Percentiles rank a stretch among this genome's conserved stretches.
These are phyloP conservation scores for Colletotrichum tropicale DNA, from an alignment of 2,329 filamentous ascomycete species.

Conservation along the genomic window DNA sequence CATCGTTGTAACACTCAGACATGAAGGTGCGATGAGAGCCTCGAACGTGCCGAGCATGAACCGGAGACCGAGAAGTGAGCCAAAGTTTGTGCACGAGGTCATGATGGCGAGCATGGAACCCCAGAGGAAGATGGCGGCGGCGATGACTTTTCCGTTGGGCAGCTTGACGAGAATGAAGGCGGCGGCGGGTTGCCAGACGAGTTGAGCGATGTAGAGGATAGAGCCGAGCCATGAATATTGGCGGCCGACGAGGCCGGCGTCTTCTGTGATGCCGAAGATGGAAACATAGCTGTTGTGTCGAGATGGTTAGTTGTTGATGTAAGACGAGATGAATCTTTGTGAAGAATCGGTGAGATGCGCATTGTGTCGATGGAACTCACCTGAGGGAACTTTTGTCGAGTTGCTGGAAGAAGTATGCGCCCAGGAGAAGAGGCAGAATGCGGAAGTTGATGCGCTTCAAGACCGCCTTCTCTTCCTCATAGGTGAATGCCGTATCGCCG, in stretches of 20 bases:
- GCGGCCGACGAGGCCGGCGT: slow-evolving; percentile 49
- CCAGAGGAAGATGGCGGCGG: slow-evolving; percentile 26
- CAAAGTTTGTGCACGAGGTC: slow-evolving; percentile 52
- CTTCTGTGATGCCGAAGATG: slow-evolving; percentile 65
- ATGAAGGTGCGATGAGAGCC: slow-evolving; percentile 54
- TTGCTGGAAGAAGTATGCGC: slow-evolving; percentile 64
- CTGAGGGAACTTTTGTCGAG: slow-evolving; percentile 52
- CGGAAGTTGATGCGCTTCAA: slow-evolving; percentile 52
- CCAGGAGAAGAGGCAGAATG: slow-evolving; percentile 54
- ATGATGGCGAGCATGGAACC: slow-evolving; percentile 41
- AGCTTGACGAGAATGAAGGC: slow-evolving; percentile 27
- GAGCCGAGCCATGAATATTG: slow-evolving; percentile 70
- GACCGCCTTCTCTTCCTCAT: slow-evolving; percentile 53
- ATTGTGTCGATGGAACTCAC: slow-evolving; percentile 38
- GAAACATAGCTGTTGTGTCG: slow-evolving; percentile 50
- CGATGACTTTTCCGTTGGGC: slow-evolving; percentile 29
- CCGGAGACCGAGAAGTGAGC: slow-evolving; percentile 47
- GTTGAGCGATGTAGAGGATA: slow-evolving; percentile 40
- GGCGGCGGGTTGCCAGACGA: slow-evolving; percentile 26
- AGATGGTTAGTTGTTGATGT: background rate
- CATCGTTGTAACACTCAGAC: slow-evolving; percentile 58
- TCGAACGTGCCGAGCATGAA: slow-evolving; percentile 52
- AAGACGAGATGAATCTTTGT: slow-evolving; percentile 26
- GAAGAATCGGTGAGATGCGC: background rate
- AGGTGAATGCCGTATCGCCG: slow-evolving; percentile 43